These are phyloP conservation scores for Pythium volutum DNA, from an alignment of 352 stramenopile genomes.

Conservation along the genomic window DNA sequence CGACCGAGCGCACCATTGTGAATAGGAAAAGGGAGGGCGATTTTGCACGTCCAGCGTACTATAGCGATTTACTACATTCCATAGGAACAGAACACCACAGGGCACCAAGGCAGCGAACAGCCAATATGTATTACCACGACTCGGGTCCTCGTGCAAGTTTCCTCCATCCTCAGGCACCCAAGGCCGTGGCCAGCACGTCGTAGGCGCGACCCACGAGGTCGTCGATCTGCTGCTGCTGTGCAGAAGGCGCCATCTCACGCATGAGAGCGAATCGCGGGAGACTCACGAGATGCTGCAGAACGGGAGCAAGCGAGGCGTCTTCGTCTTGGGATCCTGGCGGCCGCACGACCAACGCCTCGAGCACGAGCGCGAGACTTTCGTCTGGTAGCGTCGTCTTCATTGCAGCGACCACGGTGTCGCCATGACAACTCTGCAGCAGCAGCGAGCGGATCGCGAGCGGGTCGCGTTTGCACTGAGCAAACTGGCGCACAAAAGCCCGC, in stretches of 20 bases:
- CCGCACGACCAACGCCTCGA: slow-evolving; percentile 1
- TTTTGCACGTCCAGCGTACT: not conserved
- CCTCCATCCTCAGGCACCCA: not conserved
- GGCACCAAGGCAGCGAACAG: not conserved
- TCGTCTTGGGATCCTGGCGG: not conserved
- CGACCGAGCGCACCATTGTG: not conserved
- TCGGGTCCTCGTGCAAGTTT: not conserved
- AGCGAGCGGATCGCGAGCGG: not conserved
- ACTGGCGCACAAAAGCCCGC: slow-evolving; percentile 5
- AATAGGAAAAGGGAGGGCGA: slow-evolving; percentile 10
- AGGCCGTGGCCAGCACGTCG: not conserved
- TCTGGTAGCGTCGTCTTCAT: slow-evolving; percentile 10
- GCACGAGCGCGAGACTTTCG: slow-evolving; percentile 1
- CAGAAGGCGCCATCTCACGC: slow-evolving; percentile 2
- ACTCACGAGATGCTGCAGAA: not conserved
- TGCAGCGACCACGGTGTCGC: not conserved
- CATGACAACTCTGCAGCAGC: not conserved
- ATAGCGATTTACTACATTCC: slow-evolving; percentile 11
- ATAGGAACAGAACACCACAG: not conserved
- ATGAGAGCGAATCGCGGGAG: slow-evolving; percentile 5
- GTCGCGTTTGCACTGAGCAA: slow-evolving; percentile 5
- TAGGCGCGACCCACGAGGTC: not conserved
- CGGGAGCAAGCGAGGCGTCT: not conserved
- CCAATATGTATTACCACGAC: slow-evolving; percentile 8
- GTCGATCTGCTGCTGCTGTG: not conserved